These are phyloP conservation scores for Puccinellia tenuiflora DNA, from an alignment of 176 grass and related monocot species.

Conservation along the genomic window DNA sequence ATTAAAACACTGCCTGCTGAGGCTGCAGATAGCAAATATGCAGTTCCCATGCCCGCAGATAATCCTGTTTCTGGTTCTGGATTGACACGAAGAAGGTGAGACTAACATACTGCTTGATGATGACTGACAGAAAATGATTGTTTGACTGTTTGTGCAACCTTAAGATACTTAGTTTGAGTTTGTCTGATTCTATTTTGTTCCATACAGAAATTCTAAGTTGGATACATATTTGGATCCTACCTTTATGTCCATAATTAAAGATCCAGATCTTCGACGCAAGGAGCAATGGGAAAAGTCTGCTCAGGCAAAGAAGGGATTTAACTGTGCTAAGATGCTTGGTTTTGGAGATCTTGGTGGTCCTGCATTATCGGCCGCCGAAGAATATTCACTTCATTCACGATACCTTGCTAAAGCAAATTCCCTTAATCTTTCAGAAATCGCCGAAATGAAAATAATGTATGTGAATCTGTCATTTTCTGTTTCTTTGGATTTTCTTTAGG, in stretches of 20 bases:
- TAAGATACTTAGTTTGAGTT: background rate
- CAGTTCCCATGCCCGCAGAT: slow-evolving; percentile 32
- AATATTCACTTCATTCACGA: slow-evolving; percentile 96
- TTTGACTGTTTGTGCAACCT: background rate
- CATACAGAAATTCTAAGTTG: slow-evolving; percentile 66
- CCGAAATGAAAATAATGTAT: slow-evolving; percentile 99
- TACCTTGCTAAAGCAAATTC: slow-evolving; percentile 97
- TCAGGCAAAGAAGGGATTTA: slow-evolving; percentile 83
- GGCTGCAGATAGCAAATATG: slow-evolving; percentile 23
- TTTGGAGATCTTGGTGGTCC: slow-evolving; percentile 83
- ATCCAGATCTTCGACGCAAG: slow-evolving; percentile 70
- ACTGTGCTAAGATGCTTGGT: slow-evolving; percentile 83
- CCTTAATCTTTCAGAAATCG: slow-evolving; percentile 94
- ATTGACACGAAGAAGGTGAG: slow-evolving; percentile 62
- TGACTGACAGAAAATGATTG: background rate
- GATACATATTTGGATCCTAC: slow-evolving; percentile 90
- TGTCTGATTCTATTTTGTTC: background rate
- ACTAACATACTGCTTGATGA: background rate
- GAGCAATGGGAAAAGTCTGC: slow-evolving; percentile 86
- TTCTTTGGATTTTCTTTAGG: background rate
- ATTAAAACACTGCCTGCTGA: slow-evolving; percentile 83
- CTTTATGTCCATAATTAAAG: slow-evolving; percentile 98
- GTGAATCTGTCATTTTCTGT: slow-evolving; percentile 18
- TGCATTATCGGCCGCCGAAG: slow-evolving; percentile 82
- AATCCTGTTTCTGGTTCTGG: slow-evolving; percentile 63